Percentiles rank a stretch among this genome's conserved stretches.
phyloP scores from a whole-genome alignment of 148 eudicot species.

The Selenicereus undatus region DNA sequence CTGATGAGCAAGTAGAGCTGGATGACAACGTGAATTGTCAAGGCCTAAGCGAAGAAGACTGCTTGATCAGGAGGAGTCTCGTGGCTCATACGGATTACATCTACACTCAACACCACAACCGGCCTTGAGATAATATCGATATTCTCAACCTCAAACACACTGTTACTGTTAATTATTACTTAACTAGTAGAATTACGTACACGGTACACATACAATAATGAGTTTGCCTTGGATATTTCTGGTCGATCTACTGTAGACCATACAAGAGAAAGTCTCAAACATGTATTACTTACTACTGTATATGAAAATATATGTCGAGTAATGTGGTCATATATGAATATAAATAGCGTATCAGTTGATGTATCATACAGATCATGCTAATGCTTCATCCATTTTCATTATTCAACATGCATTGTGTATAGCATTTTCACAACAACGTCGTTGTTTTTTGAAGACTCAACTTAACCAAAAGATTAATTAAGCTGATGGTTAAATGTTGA shows the following conservation, averaged over 20 bases:
- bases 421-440: no score
- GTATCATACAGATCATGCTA: neutral
- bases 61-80: conserved; percentile 4
- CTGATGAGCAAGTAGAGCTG: neutral
- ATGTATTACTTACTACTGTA: neutral
- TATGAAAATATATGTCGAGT: neutral
- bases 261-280: neutral
- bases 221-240: neutral
- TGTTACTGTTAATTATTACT: neutral
- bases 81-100: conserved; percentile 11
- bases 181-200: neutral
- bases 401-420: neutral
- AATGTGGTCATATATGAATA: neutral
- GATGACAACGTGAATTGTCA: neutral
- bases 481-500: no score
- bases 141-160: neutral
- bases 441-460: no score
- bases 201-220: neutral
- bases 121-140: neutral
- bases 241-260: neutral
- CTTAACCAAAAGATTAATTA: no score
- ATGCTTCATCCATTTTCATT: neutral
- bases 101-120: conserved; percentile 8
- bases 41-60: conserved; percentile 3
- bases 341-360: neutral